These are phyloP conservation scores for Escallonia herrerae DNA, from an alignment of 129 eudicot species.

Conservation along the genomic window DNA sequence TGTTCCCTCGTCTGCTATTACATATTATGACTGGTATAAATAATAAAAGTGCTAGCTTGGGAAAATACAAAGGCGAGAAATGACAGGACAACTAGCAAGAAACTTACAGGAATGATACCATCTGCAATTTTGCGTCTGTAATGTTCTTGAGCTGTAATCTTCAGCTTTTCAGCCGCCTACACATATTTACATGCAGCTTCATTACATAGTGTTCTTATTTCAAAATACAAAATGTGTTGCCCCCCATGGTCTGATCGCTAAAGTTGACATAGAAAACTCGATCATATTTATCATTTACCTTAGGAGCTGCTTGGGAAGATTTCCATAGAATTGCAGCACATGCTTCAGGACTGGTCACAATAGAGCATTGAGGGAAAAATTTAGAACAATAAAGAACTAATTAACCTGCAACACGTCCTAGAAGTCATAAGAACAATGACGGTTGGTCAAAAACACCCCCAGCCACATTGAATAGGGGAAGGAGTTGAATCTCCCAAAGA, in stretches of 20 bases:
- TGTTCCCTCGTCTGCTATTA: too few relatives aligned
- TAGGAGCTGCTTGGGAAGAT: constrained; percentile 25
- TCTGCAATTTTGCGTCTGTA: constrained; percentile 18
- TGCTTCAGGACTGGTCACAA: constrained; percentile 34
- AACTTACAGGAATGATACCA: constrained; percentile 24
- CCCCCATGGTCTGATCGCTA: neutral
- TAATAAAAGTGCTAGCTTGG: too few relatives aligned
- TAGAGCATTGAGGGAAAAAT: neutral
- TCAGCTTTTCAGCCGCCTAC: constrained; percentile 25
- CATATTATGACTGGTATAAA: too few relatives aligned
- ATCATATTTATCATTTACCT: constrained; percentile 7
- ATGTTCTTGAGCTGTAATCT: constrained; percentile 22
- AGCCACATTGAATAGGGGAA: too few relatives aligned
- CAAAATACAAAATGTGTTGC: too few relatives aligned
- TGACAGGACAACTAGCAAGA: neutral
- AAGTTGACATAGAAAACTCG: neutral
- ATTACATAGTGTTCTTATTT: neutral
- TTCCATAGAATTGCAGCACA: constrained; percentile 32
- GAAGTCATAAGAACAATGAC: too few relatives aligned
- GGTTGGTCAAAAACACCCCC: too few relatives aligned
- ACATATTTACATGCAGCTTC: neutral
- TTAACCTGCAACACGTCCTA: too few relatives aligned
- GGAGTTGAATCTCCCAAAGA: too few relatives aligned
- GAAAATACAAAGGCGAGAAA: too few relatives aligned
- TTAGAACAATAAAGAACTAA: too few relatives aligned